These are phyloP conservation scores for Pulveroboletus sp. DNA, from an alignment of 768 basidiomycete genomes.

Conservation along the genomic window DNA sequence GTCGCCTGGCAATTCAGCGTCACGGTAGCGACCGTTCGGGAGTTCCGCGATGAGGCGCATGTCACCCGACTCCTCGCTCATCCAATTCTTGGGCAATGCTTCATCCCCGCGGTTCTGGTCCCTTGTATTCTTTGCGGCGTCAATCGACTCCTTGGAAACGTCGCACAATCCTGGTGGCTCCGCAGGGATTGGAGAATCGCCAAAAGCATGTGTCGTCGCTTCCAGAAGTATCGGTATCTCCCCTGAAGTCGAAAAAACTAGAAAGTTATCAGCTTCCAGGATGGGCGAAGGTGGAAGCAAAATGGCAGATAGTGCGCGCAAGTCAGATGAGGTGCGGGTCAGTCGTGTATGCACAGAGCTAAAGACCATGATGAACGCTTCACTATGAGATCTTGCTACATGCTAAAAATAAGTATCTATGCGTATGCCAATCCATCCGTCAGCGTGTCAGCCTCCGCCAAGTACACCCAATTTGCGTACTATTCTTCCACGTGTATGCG, in stretches of 20 bases:
- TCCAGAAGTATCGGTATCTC: slow-evolving; percentile 52
- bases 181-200: slow-evolving; percentile 3
- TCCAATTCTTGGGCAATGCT: slow-evolving; percentile 1
- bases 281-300: slow-evolving; percentile 46
- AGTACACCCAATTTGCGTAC: slow-evolving; percentile 6
- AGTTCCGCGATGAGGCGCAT: not conserved
- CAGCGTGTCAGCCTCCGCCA: slow-evolving; percentile 19
- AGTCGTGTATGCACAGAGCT: slow-evolving; percentile 22
- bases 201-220: slow-evolving; percentile 1
- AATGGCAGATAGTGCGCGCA: slow-evolving; percentile 34
- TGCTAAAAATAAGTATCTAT: slow-evolving; percentile 4
- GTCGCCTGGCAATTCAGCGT: not conserved
- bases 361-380: slow-evolving; percentile 11
- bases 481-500: slow-evolving; percentile 7
- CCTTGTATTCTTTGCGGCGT: not conserved
- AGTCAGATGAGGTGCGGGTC: slow-evolving; percentile 40
- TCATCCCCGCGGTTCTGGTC: not conserved
- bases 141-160: slow-evolving; percentile 4
- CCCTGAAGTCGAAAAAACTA: slow-evolving; percentile 39
- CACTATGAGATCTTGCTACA: not conserved
- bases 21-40: not conserved
- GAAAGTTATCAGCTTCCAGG: slow-evolving; percentile 36
- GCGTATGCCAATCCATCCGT: slow-evolving; percentile 19
- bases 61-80: slow-evolving; percentile 2
- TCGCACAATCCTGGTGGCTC: slow-evolving; percentile 3